Evolutionary conservation across 768 basidiomycete genomes (phyloP), one percentile per base, ranked within the genome.

Genomic region (Suillus brevipes): DNA sequence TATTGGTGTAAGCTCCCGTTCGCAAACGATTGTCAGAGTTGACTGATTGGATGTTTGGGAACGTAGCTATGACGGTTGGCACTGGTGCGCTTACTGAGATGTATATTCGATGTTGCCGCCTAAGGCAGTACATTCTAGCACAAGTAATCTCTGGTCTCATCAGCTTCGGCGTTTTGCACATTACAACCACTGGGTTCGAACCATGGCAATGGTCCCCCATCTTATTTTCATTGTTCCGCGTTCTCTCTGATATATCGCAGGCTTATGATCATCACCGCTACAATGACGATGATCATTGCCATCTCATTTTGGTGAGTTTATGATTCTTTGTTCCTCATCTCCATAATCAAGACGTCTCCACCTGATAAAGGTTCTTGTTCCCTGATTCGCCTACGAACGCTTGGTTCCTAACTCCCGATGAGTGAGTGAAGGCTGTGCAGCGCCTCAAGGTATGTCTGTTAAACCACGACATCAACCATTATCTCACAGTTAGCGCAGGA

Each of bases 231-330:
- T 4, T 65, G 47, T 25, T 65, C 36, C 25, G 65, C 38, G 20
- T 14, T 43, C 8, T 53, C 28, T 13, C 38, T 79, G 62, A 49
- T 13, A 37, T 34, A 14, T 47, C 25, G 14, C 34, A 77, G 87
- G 87, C 78, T 89, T 10, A 87, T 89, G 87, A 79, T 88, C 60
- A 87, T 88, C 58, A 88, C 87, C 4, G 87, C 87, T 8, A 66
- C 76, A 12, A 68, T 88, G 16, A n/a, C n/a, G n/a, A n/a, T n/a
- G n/a, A n/a, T n/a, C n/a, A n/a, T n/a, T n/a, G n/a, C n/a, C n/a
- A n/a, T n/a, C n/a, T n/a, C n/a, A n/a, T n/a, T n/a, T n/a, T n/a
- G n/a, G n/a, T n/a, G n/a, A n/a, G n/a, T n/a, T n/a, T n/a, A n/a
- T n/a, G n/a, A n/a, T n/a, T n/a, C n/a, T n/a, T n/a, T n/a, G n/a